Evolutionary conservation across 805 yeast genomes (phyloP), one percentile per base, ranked within the genome.

Genomic region (Cyberlindnera bimundalis): DNA sequence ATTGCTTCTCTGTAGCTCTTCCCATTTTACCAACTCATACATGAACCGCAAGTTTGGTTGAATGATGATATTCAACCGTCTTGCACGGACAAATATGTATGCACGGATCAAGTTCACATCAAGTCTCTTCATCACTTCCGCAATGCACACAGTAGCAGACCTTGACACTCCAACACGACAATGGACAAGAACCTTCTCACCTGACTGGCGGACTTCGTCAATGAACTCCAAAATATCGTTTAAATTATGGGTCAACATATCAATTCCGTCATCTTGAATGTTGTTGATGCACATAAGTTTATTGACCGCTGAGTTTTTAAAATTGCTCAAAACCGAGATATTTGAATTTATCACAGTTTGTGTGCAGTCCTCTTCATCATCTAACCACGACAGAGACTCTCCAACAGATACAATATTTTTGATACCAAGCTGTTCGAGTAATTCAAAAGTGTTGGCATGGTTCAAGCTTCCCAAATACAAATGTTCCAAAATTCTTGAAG

Each of bases 141-240:
- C 96, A 50, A 91, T 91, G 52, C 95, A 91, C 10, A 91, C 95
- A 0, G 97, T 87, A 0, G 97, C 98, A 3, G 96, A 86, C 40
- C 98, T 68, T 0, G 96, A 86, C 4, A 91, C 98, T 0, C 98
- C 98, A 35, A 88, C 97, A 56, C 95, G 84, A 55, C 98, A 91
- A 60, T 91, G 98, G 10, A 91, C 90, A 45, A 91, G 67, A 2
- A 81, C 78, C 33, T 74, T 75, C 17, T 76, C 77, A 27, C 63
- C 64, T 1, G 51, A 49, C 16, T 59, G 49, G 47, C 67, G 65
- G 15, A 76, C 75, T 20, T 69, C 72, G 39, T 85, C 83, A 37
- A 89, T 76, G 55, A 79, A 86, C 2, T 73, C 66, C 29, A 91
- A 65, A 17, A 90, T 80, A 29, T 71, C 71, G 12, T 80, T 78